Conservation (phyloP, 371 early-diverging fungal species). For the Massospora cicadina region DNA sequence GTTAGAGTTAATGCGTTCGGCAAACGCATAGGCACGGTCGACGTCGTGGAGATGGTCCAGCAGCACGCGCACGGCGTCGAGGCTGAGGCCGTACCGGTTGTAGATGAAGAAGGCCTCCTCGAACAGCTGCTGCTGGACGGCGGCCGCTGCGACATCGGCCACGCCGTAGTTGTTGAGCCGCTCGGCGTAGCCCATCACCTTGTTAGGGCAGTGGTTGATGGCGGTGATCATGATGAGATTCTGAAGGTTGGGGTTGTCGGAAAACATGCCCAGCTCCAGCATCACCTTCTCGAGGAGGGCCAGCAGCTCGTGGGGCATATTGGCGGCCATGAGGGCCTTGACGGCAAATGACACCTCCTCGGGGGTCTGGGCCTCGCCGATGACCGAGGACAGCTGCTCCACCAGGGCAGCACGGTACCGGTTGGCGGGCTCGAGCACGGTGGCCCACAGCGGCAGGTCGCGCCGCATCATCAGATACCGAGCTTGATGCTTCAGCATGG, state of each 20-base stretch:
- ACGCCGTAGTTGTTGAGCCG: conserved; percentile 91
- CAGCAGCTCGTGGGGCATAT: conserved; percentile 85
- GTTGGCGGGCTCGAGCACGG: conserved; percentile 60
- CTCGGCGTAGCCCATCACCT: conserved; percentile 85
- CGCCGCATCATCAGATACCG: conserved; percentile 85
- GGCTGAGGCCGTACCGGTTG: conserved; percentile 77
- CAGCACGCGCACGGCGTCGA: conserved; percentile 72
- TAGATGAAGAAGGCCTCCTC: conserved; percentile 95
- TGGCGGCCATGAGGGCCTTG: conserved; percentile 94
- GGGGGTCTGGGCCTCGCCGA: conserved; percentile 87
- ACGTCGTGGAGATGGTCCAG: conserved; percentile 78
- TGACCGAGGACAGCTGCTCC: conserved; percentile 83
- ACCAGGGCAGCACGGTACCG: conserved; percentile 71
- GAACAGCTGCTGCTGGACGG: conserved; percentile 64
- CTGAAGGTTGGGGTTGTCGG: conserved; percentile 89
- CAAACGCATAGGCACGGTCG: conserved; percentile 90
- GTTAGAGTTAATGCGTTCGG: conserved; percentile 72
- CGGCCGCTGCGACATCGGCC: conserved; percentile 87
- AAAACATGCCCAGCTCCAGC: conserved; percentile 74
- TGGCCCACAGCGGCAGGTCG: conserved; percentile 67
- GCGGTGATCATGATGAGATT: conserved; percentile 95
- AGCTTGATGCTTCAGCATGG: conserved; percentile 97
- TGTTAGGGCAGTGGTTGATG: conserved; percentile 76
- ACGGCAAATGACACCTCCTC: conserved; percentile 93
- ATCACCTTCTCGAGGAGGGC: conserved; percentile 92